Percentiles rank a stretch among this genome's conserved stretches.
These are phyloP conservation scores for Lachnellula willkommii DNA, from an alignment of 2,329 filamentous ascomycete genomes.

Conservation along the genomic window DNA sequence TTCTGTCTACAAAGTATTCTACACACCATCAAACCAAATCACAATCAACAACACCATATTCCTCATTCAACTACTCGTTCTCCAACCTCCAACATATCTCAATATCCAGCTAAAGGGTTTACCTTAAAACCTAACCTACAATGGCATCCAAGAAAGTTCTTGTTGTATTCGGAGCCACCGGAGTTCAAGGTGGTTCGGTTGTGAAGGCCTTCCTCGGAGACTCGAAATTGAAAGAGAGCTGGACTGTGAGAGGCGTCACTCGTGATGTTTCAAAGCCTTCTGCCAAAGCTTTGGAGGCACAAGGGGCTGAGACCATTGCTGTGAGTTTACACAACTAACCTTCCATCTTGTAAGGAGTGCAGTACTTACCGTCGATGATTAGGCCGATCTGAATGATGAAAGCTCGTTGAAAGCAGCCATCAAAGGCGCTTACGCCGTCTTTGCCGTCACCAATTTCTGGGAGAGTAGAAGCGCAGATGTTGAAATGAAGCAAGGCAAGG, in stretches of 20 bases:
- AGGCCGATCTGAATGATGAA: constrained; percentile 40
- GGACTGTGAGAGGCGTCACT: constrained; percentile 44
- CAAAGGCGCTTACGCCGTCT: constrained; percentile 31
- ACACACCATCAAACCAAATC: background rate
- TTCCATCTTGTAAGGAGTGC: background rate
- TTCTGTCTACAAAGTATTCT: background rate
- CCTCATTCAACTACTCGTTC: background rate
- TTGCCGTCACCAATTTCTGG: constrained; percentile 31
- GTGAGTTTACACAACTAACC: constrained; percentile 22
- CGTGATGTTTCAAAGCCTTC: constrained; percentile 39
- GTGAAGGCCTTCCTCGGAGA: constrained; percentile 45
- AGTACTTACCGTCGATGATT: background rate
- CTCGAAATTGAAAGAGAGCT: constrained; percentile 36
- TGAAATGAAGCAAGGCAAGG: constrained; percentile 43
- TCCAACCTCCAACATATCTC: too few relatives aligned
- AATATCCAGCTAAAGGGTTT: background rate
- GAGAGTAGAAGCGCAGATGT: constrained; percentile 36
- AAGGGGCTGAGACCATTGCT: constrained; percentile 41
- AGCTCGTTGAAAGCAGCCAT: constrained; percentile 33
- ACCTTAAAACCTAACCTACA: background rate
- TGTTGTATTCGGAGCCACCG: constrained; percentile 44
- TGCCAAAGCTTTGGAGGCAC: constrained; percentile 36
- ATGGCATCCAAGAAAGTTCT: constrained; percentile 36
- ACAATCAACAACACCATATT: background rate
- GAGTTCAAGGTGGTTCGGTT: constrained; percentile 49